Conservation (phyloP, 129 eudicot species). For the Arctium minus region DNA sequence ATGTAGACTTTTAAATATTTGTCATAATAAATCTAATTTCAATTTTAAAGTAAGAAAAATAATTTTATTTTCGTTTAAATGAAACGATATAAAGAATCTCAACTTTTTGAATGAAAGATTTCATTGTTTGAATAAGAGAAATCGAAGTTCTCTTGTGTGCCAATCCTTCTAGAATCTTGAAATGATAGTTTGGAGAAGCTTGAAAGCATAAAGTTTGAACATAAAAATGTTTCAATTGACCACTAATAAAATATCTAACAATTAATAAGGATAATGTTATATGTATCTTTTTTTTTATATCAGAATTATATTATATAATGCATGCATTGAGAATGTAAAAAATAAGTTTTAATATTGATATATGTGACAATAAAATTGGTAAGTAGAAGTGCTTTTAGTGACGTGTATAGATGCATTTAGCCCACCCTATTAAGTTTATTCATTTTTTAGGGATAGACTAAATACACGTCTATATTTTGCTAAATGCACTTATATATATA, state of each 20-base stretch:
- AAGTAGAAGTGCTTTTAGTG: too few relatives aligned
- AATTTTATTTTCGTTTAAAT: neutral
- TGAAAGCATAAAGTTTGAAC: slow-evolving; percentile 34
- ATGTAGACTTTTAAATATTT: neutral
- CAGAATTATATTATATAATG: too few relatives aligned
- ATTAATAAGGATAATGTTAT: too few relatives aligned
- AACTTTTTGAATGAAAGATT: neutral
- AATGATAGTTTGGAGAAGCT: slow-evolving; percentile 20
- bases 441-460: too few relatives aligned
- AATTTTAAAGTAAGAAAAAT: neutral
- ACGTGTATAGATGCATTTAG: too few relatives aligned
- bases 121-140: neutral
- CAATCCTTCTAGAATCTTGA: slow-evolving; percentile 17
- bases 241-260: neutral
- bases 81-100: too few relatives aligned
- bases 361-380: too few relatives aligned
- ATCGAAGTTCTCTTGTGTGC: neutral
- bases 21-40: neutral
- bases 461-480: too few relatives aligned
- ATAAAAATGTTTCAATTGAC: slow-evolving; percentile 4
- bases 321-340: too few relatives aligned
- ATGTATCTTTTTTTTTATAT: neutral
- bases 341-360: too few relatives aligned
- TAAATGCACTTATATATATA: too few relatives aligned
- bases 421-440: too few relatives aligned